Evolutionary conservation across 208 protist species (phyloP).

Genomic region (Leishmania tropica): DNA sequence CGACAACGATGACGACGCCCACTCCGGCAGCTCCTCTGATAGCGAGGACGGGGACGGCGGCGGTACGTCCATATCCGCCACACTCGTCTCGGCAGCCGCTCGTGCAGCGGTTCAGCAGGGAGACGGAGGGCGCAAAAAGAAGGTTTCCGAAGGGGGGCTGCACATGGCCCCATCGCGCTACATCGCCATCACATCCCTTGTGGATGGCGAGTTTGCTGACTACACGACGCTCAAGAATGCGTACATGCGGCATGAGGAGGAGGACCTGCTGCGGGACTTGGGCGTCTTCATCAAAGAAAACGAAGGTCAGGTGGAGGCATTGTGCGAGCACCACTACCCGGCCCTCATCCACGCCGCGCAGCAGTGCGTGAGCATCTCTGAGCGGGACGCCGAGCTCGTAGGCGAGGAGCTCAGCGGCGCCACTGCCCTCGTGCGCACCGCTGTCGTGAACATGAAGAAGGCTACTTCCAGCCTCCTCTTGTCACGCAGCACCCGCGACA

Average conservation of each 20-base stretch:
- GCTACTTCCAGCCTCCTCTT: conserved; percentile 63
- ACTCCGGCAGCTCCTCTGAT: conserved; percentile 33
- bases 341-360: conserved; percentile 84
- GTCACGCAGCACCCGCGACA: conserved; percentile 62
- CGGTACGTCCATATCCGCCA: conserved; percentile 1
- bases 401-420: conserved; percentile 85
- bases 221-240: conserved; percentile 84
- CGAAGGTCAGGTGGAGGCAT: conserved; percentile 81
- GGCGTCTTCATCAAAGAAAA: conserved; percentile 83
- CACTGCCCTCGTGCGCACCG: conserved; percentile 61
- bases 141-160: conserved; percentile 35
- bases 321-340: conserved; percentile 89
- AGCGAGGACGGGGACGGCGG: conserved; percentile 38
- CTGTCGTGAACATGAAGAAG: conserved; percentile 82
- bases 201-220: conserved; percentile 90
- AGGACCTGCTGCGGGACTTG: conserved; percentile 72
- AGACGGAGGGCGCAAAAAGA: conserved; percentile 24
- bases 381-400: conserved; percentile 80
- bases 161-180: conserved; percentile 72
- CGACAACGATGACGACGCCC: conserved; percentile 30
- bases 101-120: conserved; percentile 21
- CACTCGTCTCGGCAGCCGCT: conserved; percentile 20
- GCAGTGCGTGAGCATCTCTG: conserved; percentile 86
- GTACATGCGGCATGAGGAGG: conserved; percentile 83
- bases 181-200: conserved; percentile 83